These are phyloP conservation scores for Fusarium chlamydosporum DNA, from an alignment of 2,329 filamentous ascomycete genomes.

Conservation along the genomic window DNA sequence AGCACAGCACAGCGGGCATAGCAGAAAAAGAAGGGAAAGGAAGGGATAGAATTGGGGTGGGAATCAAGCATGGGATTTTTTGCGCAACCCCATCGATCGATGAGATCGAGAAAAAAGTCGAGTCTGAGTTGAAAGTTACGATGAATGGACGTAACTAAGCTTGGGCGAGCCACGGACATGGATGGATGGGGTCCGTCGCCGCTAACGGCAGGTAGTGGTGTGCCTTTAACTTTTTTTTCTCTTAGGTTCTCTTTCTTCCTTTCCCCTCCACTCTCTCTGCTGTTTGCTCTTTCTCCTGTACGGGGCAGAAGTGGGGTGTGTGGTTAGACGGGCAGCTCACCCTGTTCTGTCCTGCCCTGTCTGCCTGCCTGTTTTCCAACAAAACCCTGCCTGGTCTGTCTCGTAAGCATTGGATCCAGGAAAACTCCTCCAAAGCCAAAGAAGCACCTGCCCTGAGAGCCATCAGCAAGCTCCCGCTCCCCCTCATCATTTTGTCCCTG, in stretches of 20 bases:
- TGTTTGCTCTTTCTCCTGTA: not conserved
- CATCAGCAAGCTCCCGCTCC: constrained; percentile 42
- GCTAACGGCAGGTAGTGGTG: constrained; percentile 33
- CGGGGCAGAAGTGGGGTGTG: constrained; percentile 1
- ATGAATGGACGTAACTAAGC: constrained; percentile 35
- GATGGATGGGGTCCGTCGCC: constrained; percentile 13
- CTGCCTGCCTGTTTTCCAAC: constrained; percentile 8
- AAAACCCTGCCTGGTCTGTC: constrained; percentile 11
- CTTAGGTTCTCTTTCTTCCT: constrained; percentile 6
- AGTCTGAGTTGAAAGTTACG: constrained; percentile 39
- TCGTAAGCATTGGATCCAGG: constrained; percentile 3
- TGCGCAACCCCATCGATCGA: constrained; percentile 57
- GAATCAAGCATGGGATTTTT: constrained; percentile 50
- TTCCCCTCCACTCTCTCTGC: not conserved
- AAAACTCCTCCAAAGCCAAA: constrained; percentile 37
- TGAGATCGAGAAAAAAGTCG: constrained; percentile 53
- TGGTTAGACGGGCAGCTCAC: not conserved
- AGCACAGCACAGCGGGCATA: constrained; percentile 12
- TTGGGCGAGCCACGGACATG: constrained; percentile 41
- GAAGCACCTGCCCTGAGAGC: constrained; percentile 42
- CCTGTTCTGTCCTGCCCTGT: no score
- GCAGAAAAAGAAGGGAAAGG: constrained; percentile 30
- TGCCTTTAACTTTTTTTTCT: constrained; percentile 15
- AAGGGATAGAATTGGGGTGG: constrained; percentile 49
- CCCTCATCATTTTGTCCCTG: constrained; percentile 24